These are phyloP conservation scores for Blastobotrys terrestris DNA, from an alignment of 805 yeast genomes.

Conservation along the genomic window DNA sequence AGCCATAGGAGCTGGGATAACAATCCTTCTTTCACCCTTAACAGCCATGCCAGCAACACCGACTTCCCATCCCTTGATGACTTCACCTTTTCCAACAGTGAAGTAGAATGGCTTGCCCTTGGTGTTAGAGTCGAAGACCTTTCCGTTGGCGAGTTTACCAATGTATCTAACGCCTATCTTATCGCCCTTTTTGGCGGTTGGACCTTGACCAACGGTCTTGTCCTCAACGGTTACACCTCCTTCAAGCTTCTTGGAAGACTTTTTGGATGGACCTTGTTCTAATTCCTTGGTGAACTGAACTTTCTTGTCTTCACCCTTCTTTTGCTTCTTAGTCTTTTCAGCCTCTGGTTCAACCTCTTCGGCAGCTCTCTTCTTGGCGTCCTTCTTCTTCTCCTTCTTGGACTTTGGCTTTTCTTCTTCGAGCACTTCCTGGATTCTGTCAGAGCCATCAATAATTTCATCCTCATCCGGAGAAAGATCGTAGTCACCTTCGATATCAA, in stretches of 20 bases:
- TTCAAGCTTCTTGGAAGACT: conserved; percentile 65
- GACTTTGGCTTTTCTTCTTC: conserved; percentile 42
- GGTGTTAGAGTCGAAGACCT: conserved; percentile 94
- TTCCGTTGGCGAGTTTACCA: conserved; percentile 95
- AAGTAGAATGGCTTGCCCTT: conserved; percentile 93
- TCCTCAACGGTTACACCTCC: conserved; percentile 96
- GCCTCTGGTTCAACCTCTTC: conserved; percentile 26
- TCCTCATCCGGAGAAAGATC: conserved; percentile 32
- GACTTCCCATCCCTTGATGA: conserved; percentile 96
- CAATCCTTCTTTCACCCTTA: conserved; percentile 97
- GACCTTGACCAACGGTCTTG: conserved; percentile 83
- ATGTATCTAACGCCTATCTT: conserved; percentile 95
- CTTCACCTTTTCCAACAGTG: conserved; percentile 93
- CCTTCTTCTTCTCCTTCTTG: conserved; percentile 35
- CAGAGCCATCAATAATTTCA: conserved; percentile 27
- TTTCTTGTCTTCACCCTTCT: conserved; percentile 49
- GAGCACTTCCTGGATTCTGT: conserved; percentile 57
- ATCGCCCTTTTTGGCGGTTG: conserved; percentile 79
- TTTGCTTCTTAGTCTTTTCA: conserved; percentile 29
- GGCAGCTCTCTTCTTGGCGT: conserved; percentile 33
- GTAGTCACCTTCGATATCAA: conserved; percentile 27
- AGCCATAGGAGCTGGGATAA: conserved; percentile 93
- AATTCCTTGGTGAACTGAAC: conserved; percentile 86
- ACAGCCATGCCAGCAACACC: conserved; percentile 99
- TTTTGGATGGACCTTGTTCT: conserved; percentile 77